A percentile compares a stretch with the other conserved stretches of the same genome.
These are phyloP conservation scores for Niebla homalea DNA, from an alignment of 495 filamentous ascomycete genomes.

Conservation along the genomic window DNA sequence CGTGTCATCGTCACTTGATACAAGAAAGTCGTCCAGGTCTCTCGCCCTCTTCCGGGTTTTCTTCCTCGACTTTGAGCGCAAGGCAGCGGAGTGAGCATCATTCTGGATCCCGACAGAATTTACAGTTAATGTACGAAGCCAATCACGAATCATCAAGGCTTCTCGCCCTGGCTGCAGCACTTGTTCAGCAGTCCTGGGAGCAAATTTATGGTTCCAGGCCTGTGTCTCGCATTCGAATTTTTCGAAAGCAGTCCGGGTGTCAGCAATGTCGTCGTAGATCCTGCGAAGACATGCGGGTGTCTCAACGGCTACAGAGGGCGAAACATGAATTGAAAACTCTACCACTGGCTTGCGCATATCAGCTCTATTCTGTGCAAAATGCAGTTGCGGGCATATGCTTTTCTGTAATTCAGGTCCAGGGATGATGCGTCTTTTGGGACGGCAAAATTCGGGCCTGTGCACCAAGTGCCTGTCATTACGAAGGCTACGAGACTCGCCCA, in stretches of 20 bases:
- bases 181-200: conserved; percentile 52
- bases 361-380: background rate
- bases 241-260: conserved; percentile 67
- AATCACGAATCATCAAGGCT: conserved; percentile 59
- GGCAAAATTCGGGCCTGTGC: conserved; percentile 13
- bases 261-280: conserved; percentile 45
- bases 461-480: too few relatives aligned
- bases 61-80: conserved; percentile 35
- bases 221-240: conserved; percentile 55
- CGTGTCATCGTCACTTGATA: conserved; percentile 71
- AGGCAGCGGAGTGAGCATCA: conserved; percentile 24
- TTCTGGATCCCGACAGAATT: conserved; percentile 55
- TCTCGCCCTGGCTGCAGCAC: conserved; percentile 70
- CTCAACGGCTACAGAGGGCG: background rate
- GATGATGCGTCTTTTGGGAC: conserved; percentile 21
- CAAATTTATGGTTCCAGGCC: conserved; percentile 79
- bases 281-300: conserved; percentile 45
- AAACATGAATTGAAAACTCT: too few relatives aligned
- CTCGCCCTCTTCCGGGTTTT: conserved; percentile 57
- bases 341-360: too few relatives aligned
- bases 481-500: too few relatives aligned
- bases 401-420: conserved; percentile 22
- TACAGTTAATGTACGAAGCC: conserved; percentile 67
- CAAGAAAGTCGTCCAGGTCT: conserved; percentile 71
- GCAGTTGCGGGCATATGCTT: conserved; percentile 12